Evolutionary conservation across 31 red algal genomes (phyloP).

Genomic region (Endocladia muricata): DNA sequence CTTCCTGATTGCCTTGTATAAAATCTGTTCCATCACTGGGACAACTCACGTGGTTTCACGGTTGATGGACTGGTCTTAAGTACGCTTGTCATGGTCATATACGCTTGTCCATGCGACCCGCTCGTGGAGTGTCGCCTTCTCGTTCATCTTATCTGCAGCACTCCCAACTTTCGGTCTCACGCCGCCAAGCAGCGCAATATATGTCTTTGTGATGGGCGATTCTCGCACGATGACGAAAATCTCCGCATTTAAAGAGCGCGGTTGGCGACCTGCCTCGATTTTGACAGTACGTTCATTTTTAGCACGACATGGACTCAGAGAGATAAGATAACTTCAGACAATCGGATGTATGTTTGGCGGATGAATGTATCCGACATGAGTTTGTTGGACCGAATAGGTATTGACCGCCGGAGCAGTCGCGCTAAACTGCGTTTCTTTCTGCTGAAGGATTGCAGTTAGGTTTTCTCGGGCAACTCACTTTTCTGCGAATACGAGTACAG

Average conservation of each 20-base stretch:
- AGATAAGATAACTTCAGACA: not conserved
- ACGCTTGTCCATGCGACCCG: not conserved
- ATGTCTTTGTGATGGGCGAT: not conserved
- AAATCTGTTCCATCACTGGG: too few relatives aligned
- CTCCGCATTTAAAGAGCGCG: not conserved
- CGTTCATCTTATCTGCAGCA: not conserved
- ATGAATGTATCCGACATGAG: not conserved
- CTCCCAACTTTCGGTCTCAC: not conserved
- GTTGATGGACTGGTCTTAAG: not conserved
- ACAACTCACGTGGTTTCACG: not conserved
- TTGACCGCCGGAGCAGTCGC: not conserved
- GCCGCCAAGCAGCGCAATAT: not conserved
- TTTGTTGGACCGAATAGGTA: not conserved
- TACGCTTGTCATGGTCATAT: not conserved
- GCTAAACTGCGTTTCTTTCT: too few relatives aligned
- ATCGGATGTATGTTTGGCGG: not conserved
- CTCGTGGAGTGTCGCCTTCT: not conserved
- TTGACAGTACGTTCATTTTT: not conserved
- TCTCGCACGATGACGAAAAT: not conserved
- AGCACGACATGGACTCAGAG: not conserved
- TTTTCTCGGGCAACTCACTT: conserved; percentile 13
- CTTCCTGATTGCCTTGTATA: too few relatives aligned
- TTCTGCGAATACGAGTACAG: conserved; percentile 5
- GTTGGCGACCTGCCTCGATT: not conserved
- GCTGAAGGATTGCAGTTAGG: conserved; percentile 13